These are phyloP conservation scores for Jackrogersella minutella DNA, from an alignment of 495 filamentous ascomycete genomes.

Conservation along the genomic window DNA sequence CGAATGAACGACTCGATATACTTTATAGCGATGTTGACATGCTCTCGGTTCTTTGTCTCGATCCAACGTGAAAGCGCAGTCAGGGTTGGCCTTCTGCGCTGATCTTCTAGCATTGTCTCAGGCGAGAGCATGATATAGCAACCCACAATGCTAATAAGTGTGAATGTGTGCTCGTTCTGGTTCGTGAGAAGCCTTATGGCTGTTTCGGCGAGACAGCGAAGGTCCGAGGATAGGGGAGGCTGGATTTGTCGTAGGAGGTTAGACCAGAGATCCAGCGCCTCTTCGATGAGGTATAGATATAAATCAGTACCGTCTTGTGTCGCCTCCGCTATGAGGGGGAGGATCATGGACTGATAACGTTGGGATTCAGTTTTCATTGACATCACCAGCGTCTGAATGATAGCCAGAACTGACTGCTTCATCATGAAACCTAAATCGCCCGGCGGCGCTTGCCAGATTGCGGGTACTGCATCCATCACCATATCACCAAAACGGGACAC, in stretches of 20 bases:
- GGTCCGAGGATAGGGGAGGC: slow-evolving; percentile 67
- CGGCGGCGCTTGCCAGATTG: slow-evolving; percentile 77
- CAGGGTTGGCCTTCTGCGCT: slow-evolving; percentile 65
- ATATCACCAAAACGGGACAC: slow-evolving; percentile 78
- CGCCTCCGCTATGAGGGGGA: slow-evolving; percentile 80
- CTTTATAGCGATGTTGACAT: slow-evolving; percentile 69
- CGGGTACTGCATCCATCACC: slow-evolving; percentile 80
- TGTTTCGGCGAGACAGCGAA: slow-evolving; percentile 71
- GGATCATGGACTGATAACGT: slow-evolving; percentile 73
- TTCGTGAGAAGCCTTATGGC: slow-evolving; percentile 74
- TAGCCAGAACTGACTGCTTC: slow-evolving; percentile 88
- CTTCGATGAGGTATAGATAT: slow-evolving; percentile 86
- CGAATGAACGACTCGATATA: slow-evolving; percentile 77
- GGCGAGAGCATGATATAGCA: slow-evolving; percentile 84
- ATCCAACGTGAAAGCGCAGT: slow-evolving; percentile 66
- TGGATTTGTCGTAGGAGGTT: slow-evolving; percentile 76
- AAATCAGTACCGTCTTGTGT: slow-evolving; percentile 81
- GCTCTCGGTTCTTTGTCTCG: slow-evolving; percentile 67
- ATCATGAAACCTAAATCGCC: slow-evolving; percentile 82
- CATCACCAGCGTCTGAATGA: slow-evolving; percentile 78
- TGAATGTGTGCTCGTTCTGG: slow-evolving; percentile 71
- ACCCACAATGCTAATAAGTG: slow-evolving; percentile 71
- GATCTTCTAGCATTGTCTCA: slow-evolving; percentile 71
- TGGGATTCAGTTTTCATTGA: slow-evolving; percentile 78
- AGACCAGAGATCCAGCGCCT: slow-evolving; percentile 88